Conservation (phyloP, 192 early-diverging fungal genomes). For the Backusella tarrabulga region DNA sequence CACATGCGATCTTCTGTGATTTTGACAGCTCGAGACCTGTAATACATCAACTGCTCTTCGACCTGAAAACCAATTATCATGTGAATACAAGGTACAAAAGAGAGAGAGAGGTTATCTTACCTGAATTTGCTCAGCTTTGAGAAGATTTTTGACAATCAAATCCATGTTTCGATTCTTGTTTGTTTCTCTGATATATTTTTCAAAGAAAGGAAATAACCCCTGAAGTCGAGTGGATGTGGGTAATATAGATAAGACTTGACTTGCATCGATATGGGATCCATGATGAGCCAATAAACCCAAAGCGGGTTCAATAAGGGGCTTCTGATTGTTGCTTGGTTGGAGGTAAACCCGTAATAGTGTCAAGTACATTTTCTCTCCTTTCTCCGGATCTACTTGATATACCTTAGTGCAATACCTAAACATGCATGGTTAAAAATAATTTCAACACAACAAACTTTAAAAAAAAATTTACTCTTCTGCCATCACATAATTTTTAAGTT, state of each 20-base stretch:
- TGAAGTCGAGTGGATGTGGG: slow-evolving; percentile 27
- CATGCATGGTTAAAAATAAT: neutral
- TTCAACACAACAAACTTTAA: neutral
- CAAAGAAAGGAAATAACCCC: slow-evolving; percentile 55
- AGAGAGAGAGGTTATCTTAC: slow-evolving; percentile 27
- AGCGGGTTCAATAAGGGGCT: slow-evolving; percentile 54
- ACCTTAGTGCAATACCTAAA: slow-evolving; percentile 63
- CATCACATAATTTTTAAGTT: slow-evolving; percentile 64
- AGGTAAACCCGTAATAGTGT: slow-evolving; percentile 65
- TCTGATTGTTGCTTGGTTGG: slow-evolving; percentile 40
- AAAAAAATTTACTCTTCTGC: slow-evolving; percentile 58
- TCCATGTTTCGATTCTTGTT: slow-evolving; percentile 61
- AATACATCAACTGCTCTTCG: slow-evolving; percentile 61
- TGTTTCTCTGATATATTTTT: slow-evolving; percentile 61
- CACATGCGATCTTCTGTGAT: slow-evolving; percentile 80
- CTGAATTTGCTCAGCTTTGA: slow-evolving; percentile 67
- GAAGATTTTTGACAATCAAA: slow-evolving; percentile 66
- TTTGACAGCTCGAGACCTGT: slow-evolving; percentile 56
- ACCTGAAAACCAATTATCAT: slow-evolving; percentile 40
- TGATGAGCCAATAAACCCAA: slow-evolving; percentile 62
- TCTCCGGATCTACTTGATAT: slow-evolving; percentile 46
- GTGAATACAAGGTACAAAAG: neutral
- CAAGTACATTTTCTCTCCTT: slow-evolving; percentile 58
- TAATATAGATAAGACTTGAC: slow-evolving; percentile 38
- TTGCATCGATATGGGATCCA: slow-evolving; percentile 64